A percentile compares a stretch with the other conserved stretches of the same genome.
phyloP scores from a whole-genome alignment of 257 asterid species.

The Petrea volubilis region DNA sequence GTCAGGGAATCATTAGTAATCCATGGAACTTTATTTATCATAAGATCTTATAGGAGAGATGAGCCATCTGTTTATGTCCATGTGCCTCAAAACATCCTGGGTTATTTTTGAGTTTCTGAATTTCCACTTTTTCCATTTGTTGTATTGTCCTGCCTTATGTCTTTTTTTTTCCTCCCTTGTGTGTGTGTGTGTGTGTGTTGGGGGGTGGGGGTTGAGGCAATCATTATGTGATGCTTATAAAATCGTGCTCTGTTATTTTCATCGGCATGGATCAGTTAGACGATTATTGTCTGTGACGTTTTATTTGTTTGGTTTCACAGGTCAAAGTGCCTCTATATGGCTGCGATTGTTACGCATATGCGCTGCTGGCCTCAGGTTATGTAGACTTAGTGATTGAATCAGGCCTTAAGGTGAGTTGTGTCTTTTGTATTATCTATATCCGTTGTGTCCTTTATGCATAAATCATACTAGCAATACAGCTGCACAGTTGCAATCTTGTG shows the following conservation, averaged over 20 bases:
- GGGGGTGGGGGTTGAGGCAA: not conserved
- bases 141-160: no score
- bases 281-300: not conserved
- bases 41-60: not conserved
- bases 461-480: not conserved
- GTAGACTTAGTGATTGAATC: conserved; percentile 95
- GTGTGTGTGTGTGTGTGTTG: not conserved
- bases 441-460: not conserved
- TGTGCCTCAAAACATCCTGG: not conserved
- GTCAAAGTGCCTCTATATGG: conserved; percentile 98
- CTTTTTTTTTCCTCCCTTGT: no score
- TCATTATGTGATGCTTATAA: not conserved
- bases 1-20: not conserved
- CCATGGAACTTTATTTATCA: not conserved
- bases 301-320: conserved; percentile 40
- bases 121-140: no score
- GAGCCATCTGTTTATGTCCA: not conserved
- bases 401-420: conserved; percentile 77
- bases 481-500: conserved; percentile 5
- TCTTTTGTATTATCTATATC: not conserved
- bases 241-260: not conserved
- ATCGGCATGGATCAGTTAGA: not conserved
- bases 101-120: not conserved
- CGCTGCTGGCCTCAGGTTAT: conserved; percentile 82
- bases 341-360: conserved; percentile 98